Base-by-base conservation (phyloP, 2,329 filamentous ascomycete species). In the Sporothrix pseudoabietina region DNA sequence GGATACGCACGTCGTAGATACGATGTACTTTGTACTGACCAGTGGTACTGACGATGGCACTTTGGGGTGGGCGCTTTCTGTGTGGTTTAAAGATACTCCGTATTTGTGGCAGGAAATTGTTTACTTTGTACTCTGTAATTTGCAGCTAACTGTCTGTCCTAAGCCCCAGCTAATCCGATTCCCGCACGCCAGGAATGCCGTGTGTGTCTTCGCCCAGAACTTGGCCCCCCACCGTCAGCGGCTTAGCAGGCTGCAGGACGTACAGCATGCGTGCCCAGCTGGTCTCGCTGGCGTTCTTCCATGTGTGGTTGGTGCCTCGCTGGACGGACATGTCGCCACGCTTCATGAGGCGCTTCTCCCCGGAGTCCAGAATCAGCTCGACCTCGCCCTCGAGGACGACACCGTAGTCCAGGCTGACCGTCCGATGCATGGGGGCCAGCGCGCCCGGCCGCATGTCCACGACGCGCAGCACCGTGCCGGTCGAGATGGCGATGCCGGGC, bases 271-370 rank as follows among this genome's bases (percentile, higher is more conserved):
- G 79, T 2, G 82, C 81, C 85, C 84, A 86, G 22, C 83, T 81
- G 0, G 80, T 84, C 54, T 80, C 75, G 71, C 82, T 83, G 19
- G 77, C 75, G 72, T 85, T 84, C 35, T 78, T 76, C 83, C 83
- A 85, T n/a, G 79, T 80, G 77, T 85, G 84, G 77, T 80, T 83
- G 10, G 83, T 85, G 4, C 79, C 84, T 65, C 85, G 78, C 77
- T 86, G 84, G 19, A 86, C 81, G 16, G 81, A 81, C 16, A 85
- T 79, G 77, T 86, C 84, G 0, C 85, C 85, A 54, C 80, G 79
- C 68, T 80, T 77, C 80, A 86, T 79, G 8, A 80, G 57, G n/a
- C 79, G 78, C 66, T 74, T 80, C 63, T 83, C 83, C 4, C 84
- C 84, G 30, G 81, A 81, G 74, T 86, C 85, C 9, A 86, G 75